Evolutionary conservation across 495 filamentous ascomycete genomes (phyloP), one percentile per base, ranked within the genome.

Genomic region (Tuber umbilicatum): DNA sequence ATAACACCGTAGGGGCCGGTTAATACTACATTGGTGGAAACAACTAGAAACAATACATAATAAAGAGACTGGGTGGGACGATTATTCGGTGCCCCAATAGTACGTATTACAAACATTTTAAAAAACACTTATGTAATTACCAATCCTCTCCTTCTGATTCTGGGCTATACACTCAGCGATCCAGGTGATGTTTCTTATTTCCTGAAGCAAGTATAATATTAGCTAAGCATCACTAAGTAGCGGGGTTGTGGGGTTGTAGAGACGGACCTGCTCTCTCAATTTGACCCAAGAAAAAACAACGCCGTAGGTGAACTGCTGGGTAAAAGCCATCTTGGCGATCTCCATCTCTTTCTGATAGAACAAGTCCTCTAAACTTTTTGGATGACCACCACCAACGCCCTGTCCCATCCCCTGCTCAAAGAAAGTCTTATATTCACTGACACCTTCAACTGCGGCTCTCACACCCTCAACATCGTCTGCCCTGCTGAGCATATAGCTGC

Each of bases 271-370:
- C 83, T 99, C 95, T 83, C 93, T 90, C 79, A 99, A 84, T 86
- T 97, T 97, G 70, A 99, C 92, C 96, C 96, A 99, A 12, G 93
- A 93, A 83, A 97, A 99, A 27, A 98, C 93, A 79, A 98, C 91
- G 71, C 93, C 92, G 78, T 91, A 93, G 35, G 94, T 96, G 83
- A 99, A 99, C 84, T 99, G 96, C 80, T 92, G 88, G 31, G 95
- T 99, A 83, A 99, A 99, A 4, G 94, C 92, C 68, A 89, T 83
- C 88, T 98, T 99, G 41, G 91, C 92, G 79, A 97, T 90, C 84
- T 98, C 94, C 96, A 98, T 98, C 85, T 99, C 95, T 86, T 95
- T 97, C 84, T 97, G 93, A 83, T 99, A 99, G 85, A 99, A 98
- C 85, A 98, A 86, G 78, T 99, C 95, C 81, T 99, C 95, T 76